Evolutionary conservation across 257 asterid species (phyloP).

Genomic region (Scutellaria baicalensis): DNA sequence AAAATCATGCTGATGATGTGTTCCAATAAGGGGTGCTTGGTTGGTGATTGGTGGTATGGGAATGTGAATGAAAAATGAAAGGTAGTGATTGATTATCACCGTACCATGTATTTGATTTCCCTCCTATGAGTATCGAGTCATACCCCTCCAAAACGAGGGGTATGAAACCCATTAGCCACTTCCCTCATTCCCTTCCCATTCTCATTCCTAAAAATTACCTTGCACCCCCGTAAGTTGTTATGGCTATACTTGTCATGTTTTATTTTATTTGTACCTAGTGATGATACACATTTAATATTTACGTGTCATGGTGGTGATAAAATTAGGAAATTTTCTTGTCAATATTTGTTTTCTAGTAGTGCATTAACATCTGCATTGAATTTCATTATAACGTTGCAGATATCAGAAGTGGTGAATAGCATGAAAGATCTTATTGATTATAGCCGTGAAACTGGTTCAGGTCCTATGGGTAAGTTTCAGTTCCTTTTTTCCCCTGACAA

Average conservation of each 20-base stretch:
- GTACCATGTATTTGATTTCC: too few relatives aligned
- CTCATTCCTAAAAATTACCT: too few relatives aligned
- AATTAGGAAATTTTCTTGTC: background rate
- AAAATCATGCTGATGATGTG: too few relatives aligned
- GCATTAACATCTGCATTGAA: background rate
- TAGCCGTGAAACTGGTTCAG: constrained; percentile 78
- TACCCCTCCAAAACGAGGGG: too few relatives aligned
- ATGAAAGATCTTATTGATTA: constrained; percentile 98
- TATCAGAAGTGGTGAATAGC: constrained; percentile 99
- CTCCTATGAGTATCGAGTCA: too few relatives aligned
- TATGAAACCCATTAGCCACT: too few relatives aligned
- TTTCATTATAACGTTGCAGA: too few relatives aligned
- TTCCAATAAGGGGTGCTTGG: too few relatives aligned
- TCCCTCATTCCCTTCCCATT: too few relatives aligned
- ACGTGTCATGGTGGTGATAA: background rate
- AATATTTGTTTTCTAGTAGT: background rate
- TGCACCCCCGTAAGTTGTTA: background rate
- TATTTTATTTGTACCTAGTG: background rate
- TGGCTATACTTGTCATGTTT: background rate
- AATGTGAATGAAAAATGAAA: too few relatives aligned
- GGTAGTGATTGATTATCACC: too few relatives aligned
- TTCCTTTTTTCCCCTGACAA: background rate
- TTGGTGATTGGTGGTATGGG: too few relatives aligned
- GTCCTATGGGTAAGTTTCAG: constrained; percentile 90
- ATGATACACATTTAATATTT: background rate